Evolutionary conservation across 495 filamentous ascomycete genomes (phyloP).

Genomic region (Alectoria sarmentosa): DNA sequence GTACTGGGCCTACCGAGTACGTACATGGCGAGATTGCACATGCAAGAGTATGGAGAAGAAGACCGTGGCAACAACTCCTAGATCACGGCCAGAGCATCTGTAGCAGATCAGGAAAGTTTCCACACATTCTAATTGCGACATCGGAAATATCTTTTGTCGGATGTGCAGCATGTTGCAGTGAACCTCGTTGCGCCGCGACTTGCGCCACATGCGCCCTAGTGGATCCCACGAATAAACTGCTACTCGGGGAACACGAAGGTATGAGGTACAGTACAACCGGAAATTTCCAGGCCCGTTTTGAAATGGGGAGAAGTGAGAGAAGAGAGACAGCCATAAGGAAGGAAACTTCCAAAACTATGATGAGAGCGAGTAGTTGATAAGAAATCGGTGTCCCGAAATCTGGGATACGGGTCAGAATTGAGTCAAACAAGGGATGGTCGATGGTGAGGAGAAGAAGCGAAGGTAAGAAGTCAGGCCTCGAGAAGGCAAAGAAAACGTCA

Average conservation of each 20-base stretch:
- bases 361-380: neutral
- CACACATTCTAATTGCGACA: neutral
- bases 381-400: neutral
- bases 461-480: no score
- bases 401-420: no score
- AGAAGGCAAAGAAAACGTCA: no score
- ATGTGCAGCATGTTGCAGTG: neutral
- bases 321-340: neutral
- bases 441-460: no score
- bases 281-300: neutral
- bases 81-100: neutral
- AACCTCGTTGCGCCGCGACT: neutral
- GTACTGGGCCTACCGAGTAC: neutral
- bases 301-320: neutral
- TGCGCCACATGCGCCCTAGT: neutral
- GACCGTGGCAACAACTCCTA: neutral
- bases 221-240: conserved; percentile 1
- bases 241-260: neutral
- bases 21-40: neutral
- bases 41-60: neutral
- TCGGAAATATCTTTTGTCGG: neutral
- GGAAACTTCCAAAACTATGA: neutral
- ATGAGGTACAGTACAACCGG: neutral
- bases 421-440: no score
- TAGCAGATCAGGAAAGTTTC: neutral